These are phyloP conservation scores for Xanthoparmelia taractica DNA, from an alignment of 495 filamentous ascomycete genomes.

Conservation along the genomic window DNA sequence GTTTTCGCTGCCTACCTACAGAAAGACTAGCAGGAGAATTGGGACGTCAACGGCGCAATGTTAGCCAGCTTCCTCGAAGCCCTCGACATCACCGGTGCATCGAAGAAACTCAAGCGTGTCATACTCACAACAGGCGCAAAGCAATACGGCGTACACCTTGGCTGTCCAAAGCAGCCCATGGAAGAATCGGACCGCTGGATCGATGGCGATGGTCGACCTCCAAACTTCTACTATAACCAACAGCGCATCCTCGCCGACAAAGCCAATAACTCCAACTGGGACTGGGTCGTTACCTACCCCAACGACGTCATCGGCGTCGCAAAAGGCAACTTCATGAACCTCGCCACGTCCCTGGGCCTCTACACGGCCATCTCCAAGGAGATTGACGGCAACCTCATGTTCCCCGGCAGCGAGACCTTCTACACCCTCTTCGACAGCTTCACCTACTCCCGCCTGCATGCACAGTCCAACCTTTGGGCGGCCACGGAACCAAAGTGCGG, in stretches of 20 bases:
- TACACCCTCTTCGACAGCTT: constrained; percentile 46
- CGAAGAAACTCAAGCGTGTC: constrained; percentile 40
- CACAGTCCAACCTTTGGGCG: constrained; percentile 48
- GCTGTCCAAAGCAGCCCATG: constrained; percentile 40
- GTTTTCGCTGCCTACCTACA: constrained; percentile 44
- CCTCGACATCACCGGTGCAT: constrained; percentile 38
- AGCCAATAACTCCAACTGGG: constrained; percentile 30
- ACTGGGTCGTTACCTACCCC: constrained; percentile 45
- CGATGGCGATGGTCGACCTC: constrained; percentile 28
- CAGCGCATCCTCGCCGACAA: constrained; percentile 36
- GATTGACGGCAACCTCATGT: constrained; percentile 38
- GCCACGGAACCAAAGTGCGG: constrained; percentile 33
- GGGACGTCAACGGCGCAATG: constrained; percentile 41
- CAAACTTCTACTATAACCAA: constrained; percentile 39
- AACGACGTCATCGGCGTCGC: constrained; percentile 39
- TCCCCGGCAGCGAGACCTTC: constrained; percentile 41
- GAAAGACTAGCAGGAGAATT: constrained; percentile 37
- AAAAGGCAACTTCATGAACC: constrained; percentile 50
- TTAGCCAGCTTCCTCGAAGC: constrained; percentile 45
- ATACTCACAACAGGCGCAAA: constrained; percentile 48
- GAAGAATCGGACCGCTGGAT: constrained; percentile 40
- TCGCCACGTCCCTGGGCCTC: constrained; percentile 41
- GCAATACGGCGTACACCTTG: constrained; percentile 51
- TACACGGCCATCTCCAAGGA: constrained; percentile 45
- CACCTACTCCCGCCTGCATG: constrained; percentile 45